phyloP scores from a whole-genome alignment of 148 eudicot genomes.

The Amaranthus palmeri region DNA sequence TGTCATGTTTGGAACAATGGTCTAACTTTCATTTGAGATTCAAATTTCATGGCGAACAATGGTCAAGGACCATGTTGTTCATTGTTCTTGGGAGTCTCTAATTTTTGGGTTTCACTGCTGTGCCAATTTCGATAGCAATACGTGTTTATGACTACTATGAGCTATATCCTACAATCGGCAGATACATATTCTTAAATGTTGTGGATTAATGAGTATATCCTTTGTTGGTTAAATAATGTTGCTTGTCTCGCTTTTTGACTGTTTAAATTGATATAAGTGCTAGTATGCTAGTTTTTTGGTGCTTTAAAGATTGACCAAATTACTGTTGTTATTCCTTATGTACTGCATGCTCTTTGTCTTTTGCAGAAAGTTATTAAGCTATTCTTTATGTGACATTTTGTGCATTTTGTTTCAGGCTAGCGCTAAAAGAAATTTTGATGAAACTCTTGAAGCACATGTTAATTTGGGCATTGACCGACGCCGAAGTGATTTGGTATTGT shows the following conservation, averaged over 20 bases:
- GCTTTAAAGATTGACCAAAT: background rate
- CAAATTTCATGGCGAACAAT: background rate
- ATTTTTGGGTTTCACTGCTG: background rate
- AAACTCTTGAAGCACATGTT: constrained; percentile 93
- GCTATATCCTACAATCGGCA: background rate
- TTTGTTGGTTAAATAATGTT: background rate
- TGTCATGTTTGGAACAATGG: background rate
- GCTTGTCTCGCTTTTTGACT: background rate
- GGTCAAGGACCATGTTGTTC: background rate
- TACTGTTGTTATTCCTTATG: background rate
- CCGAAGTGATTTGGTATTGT: constrained; percentile 79
- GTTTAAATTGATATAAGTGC: background rate
- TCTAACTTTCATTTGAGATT: background rate
- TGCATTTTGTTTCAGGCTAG: constrained; percentile 53
- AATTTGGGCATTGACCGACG: constrained; percentile 77
- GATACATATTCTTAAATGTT: background rate
- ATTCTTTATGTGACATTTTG: constrained; percentile 14
- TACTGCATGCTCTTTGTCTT: background rate
- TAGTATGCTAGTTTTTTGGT: background rate
- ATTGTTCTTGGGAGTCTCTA: background rate
- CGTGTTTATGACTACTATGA: no score
- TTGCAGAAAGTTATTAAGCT: background rate
- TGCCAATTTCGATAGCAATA: no score
- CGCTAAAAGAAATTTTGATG: constrained; percentile 67
- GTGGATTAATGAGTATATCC: background rate